Evolutionary conservation across 805 yeast species (phyloP), one percentile per base, ranked within the genome.

Genomic region (Cyberlindnera saturnus): DNA sequence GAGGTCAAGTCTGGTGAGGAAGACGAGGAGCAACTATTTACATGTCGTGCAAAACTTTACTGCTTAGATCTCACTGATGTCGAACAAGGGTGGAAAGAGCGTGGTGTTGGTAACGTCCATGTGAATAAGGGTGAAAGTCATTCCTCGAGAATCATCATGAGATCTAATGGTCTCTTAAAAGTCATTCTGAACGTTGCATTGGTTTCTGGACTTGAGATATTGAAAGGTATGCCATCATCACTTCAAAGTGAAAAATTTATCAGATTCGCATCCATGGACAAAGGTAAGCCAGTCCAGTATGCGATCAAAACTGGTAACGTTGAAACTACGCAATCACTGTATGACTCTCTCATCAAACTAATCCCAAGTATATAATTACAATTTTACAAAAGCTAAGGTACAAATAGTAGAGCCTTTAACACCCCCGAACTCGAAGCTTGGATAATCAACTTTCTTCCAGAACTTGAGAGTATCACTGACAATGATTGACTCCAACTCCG

Each of bases 81-180:
- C 4, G 61, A 74, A 8, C 79, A 74, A 15, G 96, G 96, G 2
- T 93, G 99, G 99, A 93, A 87, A 61, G 99, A 93, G 64, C 78
- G 93, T 57, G 99, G 99, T 19, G 72, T 85, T 34, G 99, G 99
- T 3, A 74, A 78, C 5, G 65, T 93, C n/a, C 96, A 87, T 59
- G 74, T 93, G 20, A 91, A 93, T 62, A 62, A 64, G 37, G 48
- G 44, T 6, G 45, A 38, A 2, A 51, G 50, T n/a, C 74, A 74
- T 42, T 71, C 82, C 40, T 72, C 82, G 0, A 77, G 99, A 53
- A 61, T 93, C 10, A 82, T 93, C 5, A 89, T 93, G 96, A 79
- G 99, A 60, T 82, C 96, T 4, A 86, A 86, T 47, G 95, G 96
- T 3, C 75, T 87, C 15, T 70, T 88, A 47, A 79, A 88, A 49